phyloP scores from a whole-genome alignment of 345 rosid species.

The Camelina sativa region DNA sequence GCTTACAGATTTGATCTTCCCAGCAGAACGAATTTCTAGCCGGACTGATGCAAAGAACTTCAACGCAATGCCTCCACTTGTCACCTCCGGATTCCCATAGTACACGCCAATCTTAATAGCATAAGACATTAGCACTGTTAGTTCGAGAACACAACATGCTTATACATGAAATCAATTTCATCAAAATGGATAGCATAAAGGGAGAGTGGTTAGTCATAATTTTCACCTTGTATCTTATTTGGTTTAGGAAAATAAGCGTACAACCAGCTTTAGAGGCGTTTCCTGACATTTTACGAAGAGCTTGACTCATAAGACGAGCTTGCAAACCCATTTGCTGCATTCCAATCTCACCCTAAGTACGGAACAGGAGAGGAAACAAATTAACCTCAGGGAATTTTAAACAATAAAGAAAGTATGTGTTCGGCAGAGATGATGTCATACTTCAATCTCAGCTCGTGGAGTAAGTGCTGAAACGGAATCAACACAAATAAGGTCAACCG shows the following conservation, averaged over 20 bases:
- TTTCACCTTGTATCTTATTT: conserved; percentile 89
- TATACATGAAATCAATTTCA: not conserved
- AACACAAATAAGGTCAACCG: conserved; percentile 88
- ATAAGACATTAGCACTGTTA: conserved; percentile 36
- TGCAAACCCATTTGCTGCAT: conserved; percentile 99
- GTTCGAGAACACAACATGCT: conserved; percentile 25
- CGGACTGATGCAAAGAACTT: conserved; percentile 97
- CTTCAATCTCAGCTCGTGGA: conserved; percentile 99
- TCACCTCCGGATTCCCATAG: conserved; percentile 98
- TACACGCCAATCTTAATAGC: conserved; percentile 83
- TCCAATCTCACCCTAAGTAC: conserved; percentile 88
- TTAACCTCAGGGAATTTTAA: not conserved
- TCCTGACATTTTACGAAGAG: conserved; percentile 98
- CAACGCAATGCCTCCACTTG: conserved; percentile 95
- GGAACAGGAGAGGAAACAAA: not conserved
- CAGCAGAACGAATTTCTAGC: conserved; percentile 86
- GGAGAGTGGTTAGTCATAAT: conserved; percentile 14
- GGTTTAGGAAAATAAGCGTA: conserved; percentile 89
- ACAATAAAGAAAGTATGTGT: not conserved
- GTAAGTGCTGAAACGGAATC: conserved; percentile 99
- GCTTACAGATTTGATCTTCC: conserved; percentile 98
- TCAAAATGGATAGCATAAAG: not conserved
- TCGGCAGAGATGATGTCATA: conserved; percentile 35
- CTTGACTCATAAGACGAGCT: conserved; percentile 99
- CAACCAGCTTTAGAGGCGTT: conserved; percentile 99